A percentile compares a stretch with the other conserved stretches of the same genome.
Conservation (phyloP, 2,329 filamentous ascomycete species). For the Diplodia intermedia region DNA sequence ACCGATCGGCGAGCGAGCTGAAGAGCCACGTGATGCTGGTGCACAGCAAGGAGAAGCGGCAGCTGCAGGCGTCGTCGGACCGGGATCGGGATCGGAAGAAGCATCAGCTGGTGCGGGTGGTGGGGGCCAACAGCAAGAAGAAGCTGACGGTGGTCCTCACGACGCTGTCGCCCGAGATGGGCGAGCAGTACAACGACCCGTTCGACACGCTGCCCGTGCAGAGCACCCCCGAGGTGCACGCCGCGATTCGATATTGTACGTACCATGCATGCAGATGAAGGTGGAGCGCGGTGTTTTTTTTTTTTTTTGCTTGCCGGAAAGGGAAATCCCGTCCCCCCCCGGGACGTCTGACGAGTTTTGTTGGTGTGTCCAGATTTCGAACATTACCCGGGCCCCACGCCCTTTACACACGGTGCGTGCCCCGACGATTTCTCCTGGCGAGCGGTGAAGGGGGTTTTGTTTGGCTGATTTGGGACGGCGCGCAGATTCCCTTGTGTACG, state of each 20-base stretch:
- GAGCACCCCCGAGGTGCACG: neutral
- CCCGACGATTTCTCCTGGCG: too few relatives aligned
- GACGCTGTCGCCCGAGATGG: neutral
- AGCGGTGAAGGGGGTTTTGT: neutral
- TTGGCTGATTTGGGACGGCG: neutral
- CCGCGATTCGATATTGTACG: conserved; percentile 3
- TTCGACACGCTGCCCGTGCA: conserved; percentile 10
- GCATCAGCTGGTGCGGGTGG: too few relatives aligned
- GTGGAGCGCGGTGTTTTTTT: too few relatives aligned
- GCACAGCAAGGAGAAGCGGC: neutral
- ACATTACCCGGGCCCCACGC: conserved; percentile 8
- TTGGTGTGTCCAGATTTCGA: neutral
- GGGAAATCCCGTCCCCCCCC: neutral
- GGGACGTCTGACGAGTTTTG: neutral
- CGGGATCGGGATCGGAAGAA: too few relatives aligned
- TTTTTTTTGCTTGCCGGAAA: too few relatives aligned
- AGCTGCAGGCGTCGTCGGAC: too few relatives aligned
- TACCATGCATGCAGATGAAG: too few relatives aligned
- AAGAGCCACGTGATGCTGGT: conserved; percentile 10
- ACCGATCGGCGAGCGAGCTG: neutral
- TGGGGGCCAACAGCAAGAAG: too few relatives aligned
- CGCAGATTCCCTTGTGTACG: neutral
- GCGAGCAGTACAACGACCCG: neutral
- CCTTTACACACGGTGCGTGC: conserved; percentile 6
- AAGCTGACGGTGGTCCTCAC: too few relatives aligned